Base-by-base conservation (phyloP, 108 stramenopile genomes). In the Chaetoceros muelleri region DNA sequence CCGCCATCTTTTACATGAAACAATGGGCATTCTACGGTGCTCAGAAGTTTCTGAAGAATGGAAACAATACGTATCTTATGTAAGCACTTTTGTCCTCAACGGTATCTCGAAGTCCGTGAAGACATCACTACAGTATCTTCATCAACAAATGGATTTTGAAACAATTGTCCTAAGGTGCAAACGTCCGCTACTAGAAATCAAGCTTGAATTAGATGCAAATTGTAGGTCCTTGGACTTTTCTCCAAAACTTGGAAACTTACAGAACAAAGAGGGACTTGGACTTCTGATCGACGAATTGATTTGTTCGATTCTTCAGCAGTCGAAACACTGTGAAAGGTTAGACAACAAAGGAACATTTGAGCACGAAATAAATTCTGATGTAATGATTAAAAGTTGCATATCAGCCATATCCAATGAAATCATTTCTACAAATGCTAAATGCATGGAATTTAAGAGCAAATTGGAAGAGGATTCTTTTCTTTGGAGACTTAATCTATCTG, bases 311-410 rank as follows among this genome's bases (percentile, higher is more conserved):
- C 79, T 84, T 55, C 76, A 88, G 28, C 78, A 76, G 28, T 82
- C 84, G 22, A 77, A 75, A 19, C 70, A 87, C 27, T 79, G 91
- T 53, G 85, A 90, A 68, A 79, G 92, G 20, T 72, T 94, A 13
- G 92, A 94, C 62, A 52, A 66, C 16, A 85, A 94, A 18, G 92
- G 92, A n/a, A 78, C 68, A 1, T 94, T 87, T 51, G 53, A 90
- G 58, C 74, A 77, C 34, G 92, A 94, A 78, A 76, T 91, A 61
- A 70, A 81, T 44, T 64, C 74, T 3, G 82, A 92, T 74, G 46
- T 68, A 19, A 67, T 76, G 30, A 74, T 92, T 23, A 75, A 71
- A 48, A 67, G 60, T 57, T 59, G 74, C 46, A 55, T 94, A 67
- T 82, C 87, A 24, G 31, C 52, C n/a, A 64, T 94, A 34, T 66